Base-by-base conservation (phyloP, 1,284 basidiomycete genomes). In the Takashimella tepidaria region DNA sequence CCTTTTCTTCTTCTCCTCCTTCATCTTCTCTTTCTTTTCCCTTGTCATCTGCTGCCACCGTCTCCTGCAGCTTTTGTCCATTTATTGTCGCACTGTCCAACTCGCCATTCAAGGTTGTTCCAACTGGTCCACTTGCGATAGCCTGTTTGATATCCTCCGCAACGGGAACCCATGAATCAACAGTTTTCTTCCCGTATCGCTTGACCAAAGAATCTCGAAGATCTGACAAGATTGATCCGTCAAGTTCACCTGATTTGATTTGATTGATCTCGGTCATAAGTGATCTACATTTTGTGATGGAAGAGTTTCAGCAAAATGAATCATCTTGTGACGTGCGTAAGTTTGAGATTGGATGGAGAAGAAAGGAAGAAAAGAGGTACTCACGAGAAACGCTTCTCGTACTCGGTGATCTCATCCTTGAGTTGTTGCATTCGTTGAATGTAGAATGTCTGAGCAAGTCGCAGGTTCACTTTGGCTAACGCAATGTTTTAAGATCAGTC, bases 301-400 rank as follows among this genome's bases (percentile, higher is more conserved):
- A n/a, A n/a, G n/a, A n/a, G n/a, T 16, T 40, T 24, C 37, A 25
- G 45, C 41, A 47, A 5, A 42, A 23, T 21, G 37, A 23, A 19
- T 19, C 20, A 47, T 42, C 27, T 8, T 37, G 31, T 16, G 43
- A 51, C 37, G 24, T 45, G 5, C 20, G 49, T 24, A 6, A 26
- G 47, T 6, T 12, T 8, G 22, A 25, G 50, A 46, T 19, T 12
- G 19, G 27, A n/a, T 8, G 49, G 25, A 19, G 16, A n/a, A 6
- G 22, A 37, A 20, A 16, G 41, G 5, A 21, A 31, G 8, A 37
- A 16, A 16, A 16, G 31, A 37, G 31, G 16, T 8, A 75, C 79
- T 41, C 62, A 88, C 89, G 83, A 88, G 79, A 91, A 93, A 53
- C 81, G 83, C 22, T 76, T 68, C 74, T 93, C 90, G 67, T 90